Evolutionary conservation across 768 basidiomycete genomes (phyloP).

Genomic region (Chalciporus chontae): DNA sequence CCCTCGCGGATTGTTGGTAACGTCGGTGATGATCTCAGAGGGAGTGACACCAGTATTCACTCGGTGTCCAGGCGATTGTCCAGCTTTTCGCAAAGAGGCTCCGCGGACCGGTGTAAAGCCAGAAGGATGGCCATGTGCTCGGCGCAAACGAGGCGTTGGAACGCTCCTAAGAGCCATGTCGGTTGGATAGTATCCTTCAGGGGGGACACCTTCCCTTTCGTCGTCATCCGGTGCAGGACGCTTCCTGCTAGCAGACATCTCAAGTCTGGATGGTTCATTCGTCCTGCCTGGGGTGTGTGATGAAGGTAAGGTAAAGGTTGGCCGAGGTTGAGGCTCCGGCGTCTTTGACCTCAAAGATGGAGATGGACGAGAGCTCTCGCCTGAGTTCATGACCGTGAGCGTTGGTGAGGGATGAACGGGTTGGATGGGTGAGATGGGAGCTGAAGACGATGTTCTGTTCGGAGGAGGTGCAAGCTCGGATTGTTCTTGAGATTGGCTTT

Average conservation of each 20-base stretch:
- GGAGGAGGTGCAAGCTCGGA: constrained; percentile 9
- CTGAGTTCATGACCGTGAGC: neutral
- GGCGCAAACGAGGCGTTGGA: constrained; percentile 60
- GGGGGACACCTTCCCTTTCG: constrained; percentile 56
- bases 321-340: constrained; percentile 39
- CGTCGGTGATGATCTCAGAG: constrained; percentile 44
- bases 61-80: constrained; percentile 47
- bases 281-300: constrained; percentile 48
- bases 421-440: constrained; percentile 16
- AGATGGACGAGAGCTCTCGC: constrained; percentile 43
- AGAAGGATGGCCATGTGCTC: constrained; percentile 52
- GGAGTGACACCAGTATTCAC: constrained; percentile 38
- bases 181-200: constrained; percentile 56
- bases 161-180: constrained; percentile 36
- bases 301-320: constrained; percentile 19
- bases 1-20: constrained; percentile 62
- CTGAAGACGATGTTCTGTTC: constrained; percentile 1
- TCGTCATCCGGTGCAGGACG: constrained; percentile 77
- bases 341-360: constrained; percentile 47
- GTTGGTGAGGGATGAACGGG: constrained; percentile 5
- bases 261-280: constrained; percentile 29
- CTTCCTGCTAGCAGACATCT: constrained; percentile 57
- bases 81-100: constrained; percentile 34
- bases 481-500: constrained; percentile 34
- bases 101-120: constrained; percentile 74